phyloP scores from a whole-genome alignment of 225 moss, liverwort and hornwort genomes.

The Bryum argenteum region DNA sequence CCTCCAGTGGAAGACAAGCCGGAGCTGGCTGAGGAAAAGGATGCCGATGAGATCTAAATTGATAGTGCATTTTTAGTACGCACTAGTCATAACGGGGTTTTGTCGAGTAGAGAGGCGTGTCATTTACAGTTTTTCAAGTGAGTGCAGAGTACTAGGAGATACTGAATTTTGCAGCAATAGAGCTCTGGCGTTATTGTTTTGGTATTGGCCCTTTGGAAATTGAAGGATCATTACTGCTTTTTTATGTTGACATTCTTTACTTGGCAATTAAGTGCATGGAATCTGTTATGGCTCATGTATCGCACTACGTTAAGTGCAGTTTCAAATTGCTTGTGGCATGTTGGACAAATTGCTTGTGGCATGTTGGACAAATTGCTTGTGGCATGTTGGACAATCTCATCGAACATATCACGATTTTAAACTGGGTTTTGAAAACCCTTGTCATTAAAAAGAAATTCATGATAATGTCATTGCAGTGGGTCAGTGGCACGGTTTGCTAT shows the following conservation, averaged over 20 bases:
- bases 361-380: too few relatives aligned
- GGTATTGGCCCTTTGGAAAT: conserved; percentile 29
- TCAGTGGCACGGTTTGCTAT: too few relatives aligned
- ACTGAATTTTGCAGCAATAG: conserved; percentile 37
- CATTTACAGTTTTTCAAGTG: conserved; percentile 22
- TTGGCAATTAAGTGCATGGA: too few relatives aligned
- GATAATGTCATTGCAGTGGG: too few relatives aligned
- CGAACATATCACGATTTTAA: too few relatives aligned
- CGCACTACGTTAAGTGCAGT: too few relatives aligned
- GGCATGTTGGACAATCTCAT: too few relatives aligned
- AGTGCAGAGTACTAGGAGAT: conserved; percentile 28
- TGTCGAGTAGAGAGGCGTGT: conserved; percentile 24
- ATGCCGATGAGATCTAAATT: conserved; percentile 65
- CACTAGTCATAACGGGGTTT: conserved; percentile 14
- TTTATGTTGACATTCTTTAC: neutral
- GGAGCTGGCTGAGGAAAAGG: conserved; percentile 78
- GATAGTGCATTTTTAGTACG: conserved; percentile 4
- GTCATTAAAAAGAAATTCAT: too few relatives aligned
- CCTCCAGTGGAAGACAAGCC: conserved; percentile 73
- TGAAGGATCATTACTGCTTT: conserved; percentile 21
- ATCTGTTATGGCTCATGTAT: too few relatives aligned
- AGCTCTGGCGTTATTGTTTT: conserved; percentile 13
- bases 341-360: too few relatives aligned
- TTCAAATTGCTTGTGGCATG: too few relatives aligned
- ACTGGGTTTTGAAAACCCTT: too few relatives aligned